Evolutionary conservation across 345 rosid genomes (phyloP), one percentile per base, ranked within the genome.

Genomic region (Balakata baccata): DNA sequence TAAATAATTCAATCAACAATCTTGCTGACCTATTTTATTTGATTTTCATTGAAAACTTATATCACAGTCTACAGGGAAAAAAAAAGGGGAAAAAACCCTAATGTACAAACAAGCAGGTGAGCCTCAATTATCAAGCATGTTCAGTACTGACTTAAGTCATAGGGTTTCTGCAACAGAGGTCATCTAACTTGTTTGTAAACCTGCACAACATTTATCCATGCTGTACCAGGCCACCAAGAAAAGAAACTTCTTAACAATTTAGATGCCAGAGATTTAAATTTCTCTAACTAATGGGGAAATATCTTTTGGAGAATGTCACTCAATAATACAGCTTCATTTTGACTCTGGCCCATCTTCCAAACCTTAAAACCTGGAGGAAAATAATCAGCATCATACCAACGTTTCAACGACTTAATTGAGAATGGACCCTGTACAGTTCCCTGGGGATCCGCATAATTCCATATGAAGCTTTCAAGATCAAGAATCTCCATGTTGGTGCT

Each of bases 401-500:
- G 78, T 80, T 89, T 89, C 52, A 91, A 87, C 7, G 76, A 69
- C 13, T 23, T 25, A n/a, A 89, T 78, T 0, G 92, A 75, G 83
- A 91, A 90, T n/a, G 96, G 96, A 58, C 96, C 94, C 11, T 81
- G 97, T 50, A 72, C 29, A 23, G 12, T 18, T 34, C 97, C 96
- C 20, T 69, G 83, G 14, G 96, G 98, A 81, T 93, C 96, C 67
- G 49, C 20, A 75, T 91, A 93, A 75, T 79, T 68, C 96, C 98
- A 93, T 29, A 81, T 77, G 49, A 41, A 16, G 68, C 81, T 76
- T 71, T 60, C 80, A 6, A 68, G 71, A 50, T 69, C 75, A 11
- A 13, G 29, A 66, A 1, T 74, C 77, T 74, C 49, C 4, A 53
- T 20, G 47, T 67, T 77, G 47, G 43, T 70, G 37, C 25, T 62